Percentiles rank a stretch among this genome's conserved stretches.
Conservation (phyloP, 2,329 filamentous ascomycete genomes). For the Alternaria brassicae region DNA sequence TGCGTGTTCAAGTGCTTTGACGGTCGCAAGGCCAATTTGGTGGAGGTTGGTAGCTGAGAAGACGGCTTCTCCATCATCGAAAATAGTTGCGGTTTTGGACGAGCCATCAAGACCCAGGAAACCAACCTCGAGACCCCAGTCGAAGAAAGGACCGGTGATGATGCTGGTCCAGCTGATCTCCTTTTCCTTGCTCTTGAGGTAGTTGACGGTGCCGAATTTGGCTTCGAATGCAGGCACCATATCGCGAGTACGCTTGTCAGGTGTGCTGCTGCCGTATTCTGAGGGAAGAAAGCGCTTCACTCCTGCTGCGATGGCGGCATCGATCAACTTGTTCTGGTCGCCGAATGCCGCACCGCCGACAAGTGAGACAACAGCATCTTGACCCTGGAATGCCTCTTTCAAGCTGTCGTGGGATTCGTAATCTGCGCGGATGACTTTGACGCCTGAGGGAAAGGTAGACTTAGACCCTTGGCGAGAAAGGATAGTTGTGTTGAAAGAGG, state of each 20-base stretch:
- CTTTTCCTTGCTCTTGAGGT: constrained; percentile 58
- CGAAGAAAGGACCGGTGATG: constrained; percentile 62
- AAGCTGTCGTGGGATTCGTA: constrained; percentile 59
- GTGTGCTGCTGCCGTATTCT: constrained; percentile 62
- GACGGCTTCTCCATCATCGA: constrained; percentile 63
- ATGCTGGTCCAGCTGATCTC: constrained; percentile 64
- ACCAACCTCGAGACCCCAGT: constrained; percentile 61
- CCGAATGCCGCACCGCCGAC: constrained; percentile 53
- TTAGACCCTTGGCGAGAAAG: constrained; percentile 60
- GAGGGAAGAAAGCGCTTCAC: constrained; percentile 68
- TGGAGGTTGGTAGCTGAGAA: constrained; percentile 61
- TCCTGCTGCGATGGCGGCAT: constrained; percentile 65
- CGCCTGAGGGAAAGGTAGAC: constrained; percentile 49
- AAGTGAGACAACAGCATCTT: constrained; percentile 64
- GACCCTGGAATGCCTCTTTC: constrained; percentile 59
- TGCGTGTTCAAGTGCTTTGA: constrained; percentile 58
- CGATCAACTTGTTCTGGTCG: constrained; percentile 61
- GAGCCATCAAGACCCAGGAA: constrained; percentile 62
- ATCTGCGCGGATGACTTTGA: constrained; percentile 58
- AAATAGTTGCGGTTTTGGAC: constrained; percentile 60
- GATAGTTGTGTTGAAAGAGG: constrained; percentile 62
- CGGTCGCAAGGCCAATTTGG: constrained; percentile 61
- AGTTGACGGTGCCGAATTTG: constrained; percentile 61
- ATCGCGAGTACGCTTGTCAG: constrained; percentile 43
- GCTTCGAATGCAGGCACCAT: constrained; percentile 60